Conservation (phyloP, 2,329 filamentous ascomycete species). For the Apiospora aurea region DNA sequence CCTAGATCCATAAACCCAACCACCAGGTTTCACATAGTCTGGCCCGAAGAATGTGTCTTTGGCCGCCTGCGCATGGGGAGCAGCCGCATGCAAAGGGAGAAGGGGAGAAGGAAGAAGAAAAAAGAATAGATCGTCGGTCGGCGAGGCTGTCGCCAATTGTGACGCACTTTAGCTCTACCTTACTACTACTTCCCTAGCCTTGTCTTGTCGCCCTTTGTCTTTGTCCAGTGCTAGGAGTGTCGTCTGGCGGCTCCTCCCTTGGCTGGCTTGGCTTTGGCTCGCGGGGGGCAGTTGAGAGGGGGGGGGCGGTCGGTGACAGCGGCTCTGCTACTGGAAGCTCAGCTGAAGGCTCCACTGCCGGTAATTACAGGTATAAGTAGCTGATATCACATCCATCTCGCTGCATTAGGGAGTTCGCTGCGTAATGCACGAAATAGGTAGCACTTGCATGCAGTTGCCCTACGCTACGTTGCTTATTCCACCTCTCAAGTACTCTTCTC, state of each 20-base stretch:
- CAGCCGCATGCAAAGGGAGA: not conserved
- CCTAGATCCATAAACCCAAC: not conserved
- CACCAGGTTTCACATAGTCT: conserved; percentile 4
- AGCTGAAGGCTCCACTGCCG: not conserved
- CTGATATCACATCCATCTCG: conserved; percentile 3
- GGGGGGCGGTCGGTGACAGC: not conserved
- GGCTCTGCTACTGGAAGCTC: not conserved
- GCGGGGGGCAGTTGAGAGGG: not conserved
- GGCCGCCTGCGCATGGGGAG: not conserved
- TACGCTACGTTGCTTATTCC: conserved; percentile 8
- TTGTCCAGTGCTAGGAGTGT: not conserved
- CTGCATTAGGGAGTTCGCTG: not conserved
- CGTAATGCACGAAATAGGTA: not conserved
- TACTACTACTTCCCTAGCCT: not conserved
- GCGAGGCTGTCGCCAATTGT: conserved; percentile 17
- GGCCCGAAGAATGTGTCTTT: not conserved
- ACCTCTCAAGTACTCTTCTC: not conserved
- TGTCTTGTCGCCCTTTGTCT: not conserved
- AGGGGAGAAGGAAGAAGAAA: not conserved
- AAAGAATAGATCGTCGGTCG: not conserved
- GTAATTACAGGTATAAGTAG: too few species aligned
- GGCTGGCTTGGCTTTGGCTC: not conserved
- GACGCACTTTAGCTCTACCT: not conserved
- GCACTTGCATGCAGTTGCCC: not conserved
- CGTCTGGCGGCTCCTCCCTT: not conserved